Evolutionary conservation across 176 grass and related monocot genomes (phyloP).

Genomic region (Ananas comosus): DNA sequence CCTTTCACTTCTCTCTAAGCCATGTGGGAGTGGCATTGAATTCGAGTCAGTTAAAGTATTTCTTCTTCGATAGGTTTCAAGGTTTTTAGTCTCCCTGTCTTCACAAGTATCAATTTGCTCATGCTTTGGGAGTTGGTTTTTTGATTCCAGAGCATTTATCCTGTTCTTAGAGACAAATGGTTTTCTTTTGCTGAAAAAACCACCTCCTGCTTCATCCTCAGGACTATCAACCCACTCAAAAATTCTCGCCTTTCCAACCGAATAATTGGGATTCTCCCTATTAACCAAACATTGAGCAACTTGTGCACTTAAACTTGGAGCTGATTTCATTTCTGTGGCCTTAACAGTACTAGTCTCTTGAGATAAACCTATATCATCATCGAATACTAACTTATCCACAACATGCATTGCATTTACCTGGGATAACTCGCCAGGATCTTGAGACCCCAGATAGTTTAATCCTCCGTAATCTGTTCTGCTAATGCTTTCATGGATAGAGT

Average conservation of each 20-base stretch:
- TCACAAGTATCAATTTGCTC: slow-evolving; percentile 27
- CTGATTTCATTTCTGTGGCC: slow-evolving; percentile 28
- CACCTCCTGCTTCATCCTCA: slow-evolving; percentile 61
- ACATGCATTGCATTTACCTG: slow-evolving; percentile 72
- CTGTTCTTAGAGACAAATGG: slow-evolving; percentile 32
- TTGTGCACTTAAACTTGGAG: slow-evolving; percentile 30
- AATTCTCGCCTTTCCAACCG: slow-evolving; percentile 31
- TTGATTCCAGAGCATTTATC: slow-evolving; percentile 14
- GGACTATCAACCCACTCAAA: slow-evolving; percentile 53
- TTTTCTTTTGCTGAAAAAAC: slow-evolving; percentile 68
- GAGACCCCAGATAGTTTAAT: slow-evolving; percentile 63
- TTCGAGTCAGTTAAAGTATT: slow-evolving; percentile 1
- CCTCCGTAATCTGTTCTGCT: slow-evolving; percentile 5
- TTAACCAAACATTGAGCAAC: slow-evolving; percentile 51
- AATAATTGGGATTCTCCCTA: slow-evolving; percentile 28
- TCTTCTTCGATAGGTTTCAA: neutral
- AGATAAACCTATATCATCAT: slow-evolving; percentile 35
- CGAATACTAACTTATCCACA: slow-evolving; percentile 66
- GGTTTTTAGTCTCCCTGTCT: slow-evolving; percentile 16
- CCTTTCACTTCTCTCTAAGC: neutral
- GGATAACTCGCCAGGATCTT: slow-evolving; percentile 62
- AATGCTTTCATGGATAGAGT: neutral
- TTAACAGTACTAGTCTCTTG: slow-evolving; percentile 39
- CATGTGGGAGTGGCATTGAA: neutral
- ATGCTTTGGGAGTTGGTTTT: slow-evolving; percentile 21